Base-by-base conservation (phyloP, 805 yeast species). In the Clavispora carvajalis region DNA sequence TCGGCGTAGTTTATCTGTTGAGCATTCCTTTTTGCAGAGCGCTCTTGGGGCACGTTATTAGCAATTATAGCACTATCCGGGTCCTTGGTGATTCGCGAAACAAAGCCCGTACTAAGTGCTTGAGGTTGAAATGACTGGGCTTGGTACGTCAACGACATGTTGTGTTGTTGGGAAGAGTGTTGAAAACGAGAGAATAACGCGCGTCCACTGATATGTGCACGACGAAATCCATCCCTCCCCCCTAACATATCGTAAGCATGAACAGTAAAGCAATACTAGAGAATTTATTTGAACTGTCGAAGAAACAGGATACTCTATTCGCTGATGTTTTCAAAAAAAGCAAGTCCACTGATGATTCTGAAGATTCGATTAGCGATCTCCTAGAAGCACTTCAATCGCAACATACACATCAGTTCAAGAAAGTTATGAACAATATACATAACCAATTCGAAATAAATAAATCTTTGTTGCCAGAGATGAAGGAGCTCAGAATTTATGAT, bases 1-100 rank as follows among this genome's bases (percentile, higher is more conserved):
- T 88, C 96, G 0, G 96, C 93, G 55, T 89, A 89, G 57, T 85
- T 86, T 38, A 86, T 78, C 36, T 80, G 82, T 28, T 75, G 74
- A 9, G 86, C 80, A 31, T 71, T 65, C 51, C 96, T 71, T 58
- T 87, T 88, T 24, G 88, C 81, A 22, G 82, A 74, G 48, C 97
- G 74, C 3, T 89, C 78, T 2, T 87, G 85, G 18, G 84, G 81
- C 1, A 88, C 83, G 2, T 87, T 76, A 26, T 58, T 65, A 23
- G 83, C 73, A 50, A 82, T 77, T 23, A 90, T 63, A 2, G 95
- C 79, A 24, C 88, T 85, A 42, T 82, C 79, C 24, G 80, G 83
- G 46, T 82, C 80, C 46, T 85, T 77, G 3, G 56, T 46, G 30
- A 88, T 71, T 47, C 97, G 69, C 39, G 85, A 77, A 29, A 79